Conservation (phyloP, 371 early-diverging fungal species). For the Rhizopus microsporus region DNA sequence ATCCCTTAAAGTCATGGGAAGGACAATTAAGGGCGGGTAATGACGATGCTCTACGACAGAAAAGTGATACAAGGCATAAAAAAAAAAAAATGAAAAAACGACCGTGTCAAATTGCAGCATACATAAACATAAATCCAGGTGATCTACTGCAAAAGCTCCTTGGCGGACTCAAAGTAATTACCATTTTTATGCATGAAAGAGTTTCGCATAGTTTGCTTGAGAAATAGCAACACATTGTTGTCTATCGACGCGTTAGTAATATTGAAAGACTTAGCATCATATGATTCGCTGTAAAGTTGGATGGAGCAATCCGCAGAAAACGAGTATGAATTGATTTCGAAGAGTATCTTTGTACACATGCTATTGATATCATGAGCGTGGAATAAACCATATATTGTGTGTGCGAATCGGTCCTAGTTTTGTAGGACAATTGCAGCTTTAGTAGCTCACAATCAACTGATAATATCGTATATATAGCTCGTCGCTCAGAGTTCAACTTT, state of each 20-base stretch:
- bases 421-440: slow-evolving; percentile 3
- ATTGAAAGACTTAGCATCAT: background rate
- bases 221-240: background rate
- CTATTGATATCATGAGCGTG: slow-evolving; percentile 7
- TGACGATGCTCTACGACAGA: no score
- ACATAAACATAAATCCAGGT: slow-evolving; percentile 14
- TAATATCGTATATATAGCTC: background rate
- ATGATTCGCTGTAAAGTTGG: slow-evolving; percentile 1
- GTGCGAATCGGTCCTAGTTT: background rate
- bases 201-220: slow-evolving; percentile 8
- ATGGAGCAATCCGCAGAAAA: slow-evolving; percentile 5
- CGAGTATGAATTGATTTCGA: background rate
- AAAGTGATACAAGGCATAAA: no score
- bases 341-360: slow-evolving; percentile 2
- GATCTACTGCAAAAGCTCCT: slow-evolving; percentile 3
- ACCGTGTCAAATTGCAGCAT: background rate
- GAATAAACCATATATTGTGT: background rate
- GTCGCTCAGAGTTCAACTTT: background rate
- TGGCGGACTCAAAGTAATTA: slow-evolving; percentile 6
- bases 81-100: no score
- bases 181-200: slow-evolving; percentile 17
- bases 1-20: no score
- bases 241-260: background rate
- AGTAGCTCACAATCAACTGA: slow-evolving; percentile 8
- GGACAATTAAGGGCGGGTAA: no score